Percentiles rank a stretch among this genome's conserved stretches.
phyloP scores from a whole-genome alignment of 108 stramenopile genomes.

The Thalassiosira profunda region DNA sequence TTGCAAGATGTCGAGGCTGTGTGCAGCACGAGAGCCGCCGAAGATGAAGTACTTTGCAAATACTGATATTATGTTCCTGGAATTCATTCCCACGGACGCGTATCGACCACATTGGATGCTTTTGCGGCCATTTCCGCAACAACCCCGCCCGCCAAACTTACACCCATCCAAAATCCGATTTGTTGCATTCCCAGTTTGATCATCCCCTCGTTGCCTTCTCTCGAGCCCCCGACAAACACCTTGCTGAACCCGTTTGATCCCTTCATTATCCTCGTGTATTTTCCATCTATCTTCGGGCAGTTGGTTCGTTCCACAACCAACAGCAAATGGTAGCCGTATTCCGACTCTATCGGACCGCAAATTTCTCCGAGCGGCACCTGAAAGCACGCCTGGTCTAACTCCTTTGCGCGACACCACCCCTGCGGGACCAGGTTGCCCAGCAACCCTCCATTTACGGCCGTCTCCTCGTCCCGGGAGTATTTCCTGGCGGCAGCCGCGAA shows the following conservation, averaged over 20 bases:
- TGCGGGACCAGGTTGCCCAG: conserved; percentile 62
- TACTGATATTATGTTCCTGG: too few relatives aligned
- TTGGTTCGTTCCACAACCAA: conserved; percentile 71
- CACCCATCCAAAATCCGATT: conserved; percentile 51
- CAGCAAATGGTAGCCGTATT: conserved; percentile 64
- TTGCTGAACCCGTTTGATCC: conserved; percentile 25
- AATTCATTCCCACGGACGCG: conserved; percentile 28
- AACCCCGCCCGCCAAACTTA: conserved; percentile 45
- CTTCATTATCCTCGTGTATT: conserved; percentile 43
- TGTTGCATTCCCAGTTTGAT: conserved; percentile 40
- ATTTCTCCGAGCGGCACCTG: conserved; percentile 48
- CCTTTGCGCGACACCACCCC: conserved; percentile 57
- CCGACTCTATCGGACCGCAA: conserved; percentile 62
- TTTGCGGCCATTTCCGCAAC: conserved; percentile 55
- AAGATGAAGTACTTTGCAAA: too few relatives aligned
- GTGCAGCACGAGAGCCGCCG: too few relatives aligned
- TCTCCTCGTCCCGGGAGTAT: conserved; percentile 62
- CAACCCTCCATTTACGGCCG: conserved; percentile 55
- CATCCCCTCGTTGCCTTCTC: conserved; percentile 4
- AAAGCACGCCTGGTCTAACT: conserved; percentile 60
- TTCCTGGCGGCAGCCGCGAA: conserved; percentile 59
- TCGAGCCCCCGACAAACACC: not conserved
- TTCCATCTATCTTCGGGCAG: conserved; percentile 71
- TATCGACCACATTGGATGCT: conserved; percentile 34
- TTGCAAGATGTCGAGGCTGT: not conserved